Percentiles rank a stretch among this genome's conserved stretches.
These are phyloP conservation scores for Claviceps digitariae DNA, from an alignment of 2,329 filamentous ascomycete genomes.

Conservation along the genomic window DNA sequence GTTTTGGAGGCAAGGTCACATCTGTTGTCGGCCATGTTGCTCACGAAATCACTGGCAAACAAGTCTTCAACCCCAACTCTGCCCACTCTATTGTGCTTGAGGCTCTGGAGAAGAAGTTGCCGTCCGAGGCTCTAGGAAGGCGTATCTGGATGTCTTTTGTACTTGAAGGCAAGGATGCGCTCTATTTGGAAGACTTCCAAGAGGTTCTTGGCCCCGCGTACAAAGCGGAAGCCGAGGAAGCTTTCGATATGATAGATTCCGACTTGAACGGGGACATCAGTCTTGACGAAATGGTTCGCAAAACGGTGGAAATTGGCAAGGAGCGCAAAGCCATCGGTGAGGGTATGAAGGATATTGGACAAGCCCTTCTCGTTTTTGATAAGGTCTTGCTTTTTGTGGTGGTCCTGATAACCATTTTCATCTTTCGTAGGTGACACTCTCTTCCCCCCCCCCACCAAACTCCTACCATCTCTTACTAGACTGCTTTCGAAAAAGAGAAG, in stretches of 20 bases:
- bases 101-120: constrained; percentile 70
- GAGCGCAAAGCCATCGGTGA: constrained; percentile 79
- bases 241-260: constrained; percentile 66
- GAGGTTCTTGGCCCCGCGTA: constrained; percentile 74
- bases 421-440: constrained; percentile 49
- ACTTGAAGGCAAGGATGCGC: constrained; percentile 68
- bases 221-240: constrained; percentile 69
- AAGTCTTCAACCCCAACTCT: constrained; percentile 86
- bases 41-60: constrained; percentile 87
- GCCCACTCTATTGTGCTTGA: constrained; percentile 82
- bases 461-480: background rate
- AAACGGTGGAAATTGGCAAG: constrained; percentile 69
- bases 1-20: constrained; percentile 85
- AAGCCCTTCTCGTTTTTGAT: constrained; percentile 85
- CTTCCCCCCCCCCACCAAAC: too few relatives aligned
- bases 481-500: background rate
- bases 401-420: constrained; percentile 65
- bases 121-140: constrained; percentile 83
- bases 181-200: constrained; percentile 67
- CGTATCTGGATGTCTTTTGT: constrained; percentile 98
- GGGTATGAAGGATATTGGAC: constrained; percentile 95
- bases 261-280: constrained; percentile 91
- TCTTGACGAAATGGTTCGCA: constrained; percentile 87
- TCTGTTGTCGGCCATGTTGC: constrained; percentile 88
- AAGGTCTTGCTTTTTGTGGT: constrained; percentile 72